Conservation (phyloP, 2,329 filamentous ascomycete species). For the Fusarium sp. region DNA sequence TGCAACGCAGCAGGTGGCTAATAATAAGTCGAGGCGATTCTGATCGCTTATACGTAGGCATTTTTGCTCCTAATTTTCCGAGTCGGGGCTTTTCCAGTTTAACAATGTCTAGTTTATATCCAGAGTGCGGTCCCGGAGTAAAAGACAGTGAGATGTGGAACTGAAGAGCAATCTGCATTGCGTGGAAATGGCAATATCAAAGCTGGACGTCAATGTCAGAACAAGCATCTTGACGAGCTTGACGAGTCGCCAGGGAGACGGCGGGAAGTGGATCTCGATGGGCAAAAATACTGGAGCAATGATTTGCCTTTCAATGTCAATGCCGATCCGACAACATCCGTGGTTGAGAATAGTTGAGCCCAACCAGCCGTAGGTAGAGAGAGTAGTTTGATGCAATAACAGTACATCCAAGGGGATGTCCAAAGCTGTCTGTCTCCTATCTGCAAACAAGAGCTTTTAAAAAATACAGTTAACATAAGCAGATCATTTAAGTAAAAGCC, state of each 20-base stretch:
- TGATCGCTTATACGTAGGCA: background rate
- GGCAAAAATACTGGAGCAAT: slow-evolving; percentile 25
- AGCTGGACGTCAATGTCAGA: slow-evolving; percentile 5
- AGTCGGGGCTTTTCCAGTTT: slow-evolving; percentile 22
- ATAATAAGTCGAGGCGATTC: background rate
- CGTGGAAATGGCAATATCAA: background rate
- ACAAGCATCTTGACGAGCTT: slow-evolving; percentile 15
- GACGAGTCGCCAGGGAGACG: slow-evolving; percentile 39
- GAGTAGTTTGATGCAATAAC: no score
- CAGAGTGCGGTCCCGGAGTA: no score
- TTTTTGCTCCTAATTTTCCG: background rate
- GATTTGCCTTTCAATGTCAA: slow-evolving; percentile 18
- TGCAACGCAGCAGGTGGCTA: background rate
- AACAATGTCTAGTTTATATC: background rate
- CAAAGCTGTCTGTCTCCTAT: no score
- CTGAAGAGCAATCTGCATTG: no score
- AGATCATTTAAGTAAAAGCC: no score
- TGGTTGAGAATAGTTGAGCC: slow-evolving; percentile 22
- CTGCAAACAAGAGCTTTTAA: no score
- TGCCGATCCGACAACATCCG: slow-evolving; percentile 38
- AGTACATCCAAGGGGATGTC: no score
- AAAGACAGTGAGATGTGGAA: no score
- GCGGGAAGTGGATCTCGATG: slow-evolving; percentile 41
- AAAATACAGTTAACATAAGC: background rate
- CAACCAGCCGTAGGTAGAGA: background rate